Conservation (phyloP, 2,329 filamentous ascomycete genomes). For the Parascedosporium putredinis region DNA sequence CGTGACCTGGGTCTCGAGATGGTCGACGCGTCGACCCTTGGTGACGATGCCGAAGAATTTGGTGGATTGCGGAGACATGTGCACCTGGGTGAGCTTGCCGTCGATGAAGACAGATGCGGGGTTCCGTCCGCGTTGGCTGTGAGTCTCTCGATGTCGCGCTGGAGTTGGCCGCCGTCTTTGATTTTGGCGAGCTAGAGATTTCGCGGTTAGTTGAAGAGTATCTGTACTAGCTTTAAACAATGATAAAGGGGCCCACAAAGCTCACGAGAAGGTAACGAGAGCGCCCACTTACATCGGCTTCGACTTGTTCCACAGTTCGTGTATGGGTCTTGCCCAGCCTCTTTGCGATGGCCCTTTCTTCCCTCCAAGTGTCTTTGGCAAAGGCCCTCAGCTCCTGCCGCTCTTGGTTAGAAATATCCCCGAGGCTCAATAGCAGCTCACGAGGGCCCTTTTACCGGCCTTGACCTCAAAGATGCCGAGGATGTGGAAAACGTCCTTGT, state of each 20-base stretch:
- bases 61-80: not conserved
- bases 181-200: not conserved
- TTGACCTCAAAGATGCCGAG: not conserved
- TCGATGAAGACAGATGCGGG: not conserved
- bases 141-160: not conserved
- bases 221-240: no score
- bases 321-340: not conserved
- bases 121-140: not conserved
- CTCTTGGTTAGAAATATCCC: not conserved
- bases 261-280: no score
- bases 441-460: not conserved
- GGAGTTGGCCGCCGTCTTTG: not conserved
- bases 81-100: not conserved
- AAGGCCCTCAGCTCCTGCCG: not conserved
- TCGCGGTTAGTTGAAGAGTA: not conserved
- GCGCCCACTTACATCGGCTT: not conserved
- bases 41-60: not conserved
- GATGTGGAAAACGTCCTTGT: not conserved
- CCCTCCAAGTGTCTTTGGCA: not conserved
- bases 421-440: not conserved
- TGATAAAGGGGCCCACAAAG: no score
- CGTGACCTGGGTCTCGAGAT: not conserved
- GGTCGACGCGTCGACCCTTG: not conserved
- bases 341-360: not conserved
- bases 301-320: not conserved